phyloP scores from a whole-genome alignment of 768 basidiomycete species.

The Chalciporus sphaerocephalus region DNA sequence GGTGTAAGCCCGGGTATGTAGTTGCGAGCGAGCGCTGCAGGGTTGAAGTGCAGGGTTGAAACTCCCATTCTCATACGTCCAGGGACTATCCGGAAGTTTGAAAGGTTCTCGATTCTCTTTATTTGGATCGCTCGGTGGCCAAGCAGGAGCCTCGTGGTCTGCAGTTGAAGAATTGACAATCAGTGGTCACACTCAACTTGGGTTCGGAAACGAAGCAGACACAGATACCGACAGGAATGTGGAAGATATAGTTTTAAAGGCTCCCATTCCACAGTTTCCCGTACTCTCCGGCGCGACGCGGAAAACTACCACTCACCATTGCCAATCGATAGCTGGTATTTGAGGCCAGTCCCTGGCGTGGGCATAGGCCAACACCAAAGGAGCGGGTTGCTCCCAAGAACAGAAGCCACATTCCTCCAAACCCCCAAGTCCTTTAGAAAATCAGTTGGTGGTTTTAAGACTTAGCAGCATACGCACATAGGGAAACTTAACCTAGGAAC shows the following conservation, averaged over 20 bases:
- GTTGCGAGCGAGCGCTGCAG: slow-evolving; percentile 42
- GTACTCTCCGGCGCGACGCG: slow-evolving; percentile 10
- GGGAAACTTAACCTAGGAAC: slow-evolving; percentile 76
- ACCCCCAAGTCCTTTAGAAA: slow-evolving; percentile 68
- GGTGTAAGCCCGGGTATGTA: slow-evolving; percentile 30
- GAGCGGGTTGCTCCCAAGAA: slow-evolving; percentile 71
- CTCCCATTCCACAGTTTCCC: slow-evolving; percentile 6
- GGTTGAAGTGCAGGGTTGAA: slow-evolving; percentile 76
- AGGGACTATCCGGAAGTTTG: slow-evolving; percentile 61
- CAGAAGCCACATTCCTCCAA: slow-evolving; percentile 65
- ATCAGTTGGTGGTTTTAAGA: slow-evolving; percentile 9
- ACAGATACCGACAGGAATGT: slow-evolving; percentile 3
- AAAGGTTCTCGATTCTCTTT: slow-evolving; percentile 36
- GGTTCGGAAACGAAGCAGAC: slow-evolving; percentile 1
- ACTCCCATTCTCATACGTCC: slow-evolving; percentile 77
- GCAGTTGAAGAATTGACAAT: slow-evolving; percentile 12
- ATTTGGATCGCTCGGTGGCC: slow-evolving; percentile 75
- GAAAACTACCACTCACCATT: slow-evolving; percentile 71
- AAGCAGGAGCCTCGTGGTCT: slow-evolving; percentile 41
- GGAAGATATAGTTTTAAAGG: neutral
- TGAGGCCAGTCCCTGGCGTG: slow-evolving; percentile 68
- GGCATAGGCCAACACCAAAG: slow-evolving; percentile 82
- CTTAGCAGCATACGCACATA: slow-evolving; percentile 55
- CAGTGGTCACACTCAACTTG: neutral
- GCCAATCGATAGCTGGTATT: slow-evolving; percentile 64